Evolutionary conservation across 2,329 filamentous ascomycete genomes (phyloP).

Genomic region (Epichloe glyceriae): DNA sequence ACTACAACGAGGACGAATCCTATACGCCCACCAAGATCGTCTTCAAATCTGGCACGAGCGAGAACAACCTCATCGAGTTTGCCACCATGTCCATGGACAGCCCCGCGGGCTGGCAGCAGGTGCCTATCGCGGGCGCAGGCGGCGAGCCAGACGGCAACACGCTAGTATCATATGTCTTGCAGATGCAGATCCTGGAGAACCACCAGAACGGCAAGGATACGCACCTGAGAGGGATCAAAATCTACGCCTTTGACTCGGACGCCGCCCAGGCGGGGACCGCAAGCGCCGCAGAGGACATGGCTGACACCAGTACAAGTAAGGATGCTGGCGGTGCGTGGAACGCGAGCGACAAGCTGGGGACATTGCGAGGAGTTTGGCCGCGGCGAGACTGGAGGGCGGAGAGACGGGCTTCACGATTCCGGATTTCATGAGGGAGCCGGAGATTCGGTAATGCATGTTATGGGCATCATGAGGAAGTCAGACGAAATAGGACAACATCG

Average conservation of each 20-base stretch:
- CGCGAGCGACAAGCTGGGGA: conserved; percentile 15
- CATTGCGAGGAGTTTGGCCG: conserved; percentile 15
- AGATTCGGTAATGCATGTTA: conserved; percentile 21
- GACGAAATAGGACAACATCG: too few species aligned
- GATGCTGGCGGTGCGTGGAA: conserved; percentile 7
- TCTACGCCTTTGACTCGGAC: conserved; percentile 52
- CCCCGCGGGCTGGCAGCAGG: conserved; percentile 83
- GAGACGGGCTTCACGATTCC: conserved; percentile 24
- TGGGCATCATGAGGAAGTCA: not conserved
- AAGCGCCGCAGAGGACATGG: conserved; percentile 16
- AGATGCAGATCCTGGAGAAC: conserved; percentile 86
- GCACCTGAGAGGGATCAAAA: conserved; percentile 86
- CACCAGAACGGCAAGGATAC: conserved; percentile 99
- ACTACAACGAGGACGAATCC: conserved; percentile 86
- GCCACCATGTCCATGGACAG: conserved; percentile 64
- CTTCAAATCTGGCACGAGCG: conserved; percentile 78
- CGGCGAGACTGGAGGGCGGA: conserved; percentile 18
- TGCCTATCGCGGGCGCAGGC: conserved; percentile 46
- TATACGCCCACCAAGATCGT: conserved; percentile 92
- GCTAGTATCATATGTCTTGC: conserved; percentile 76
- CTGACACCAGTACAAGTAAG: conserved; percentile 8
- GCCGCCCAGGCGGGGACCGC: conserved; percentile 24
- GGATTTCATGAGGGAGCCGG: conserved; percentile 30
- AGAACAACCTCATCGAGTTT: conserved; percentile 85
- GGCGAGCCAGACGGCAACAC: conserved; percentile 55